Base-by-base conservation (phyloP, 768 basidiomycete genomes). In the Boletus edulis region DNA sequence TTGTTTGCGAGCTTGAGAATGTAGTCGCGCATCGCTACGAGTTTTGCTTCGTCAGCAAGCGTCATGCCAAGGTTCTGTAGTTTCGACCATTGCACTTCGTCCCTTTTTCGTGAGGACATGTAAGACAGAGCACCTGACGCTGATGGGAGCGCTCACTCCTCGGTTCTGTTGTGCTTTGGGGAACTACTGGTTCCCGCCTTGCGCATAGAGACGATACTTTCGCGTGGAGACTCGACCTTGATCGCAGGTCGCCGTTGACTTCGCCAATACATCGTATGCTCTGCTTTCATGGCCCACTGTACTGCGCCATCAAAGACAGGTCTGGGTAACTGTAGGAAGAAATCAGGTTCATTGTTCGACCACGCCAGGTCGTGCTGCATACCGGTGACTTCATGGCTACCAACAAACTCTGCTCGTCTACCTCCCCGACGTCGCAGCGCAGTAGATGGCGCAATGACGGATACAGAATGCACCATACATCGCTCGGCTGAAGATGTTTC, bases 391-490 rank as follows among this genome's bases (percentile, higher is more conserved):
- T 87, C 71, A 96, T 77, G 2, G 86, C 83, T 29, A 80, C 76
- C 29, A 98, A 71, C n/a, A 99, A 64, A 43, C 82, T 85, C 48
- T 79, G 78, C 55, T 91, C 91, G 46, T 89, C 82, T 45, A 98
- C 81, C 8, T 78, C 78, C 3, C 78, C 79, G 20, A 98, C 76
- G 61, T 98, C 97, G 3, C 86, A 91, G 54, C 87, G 87, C 38
- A 98, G 75, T 55, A 94, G 85, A 62, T 94, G 88, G 44, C 91
- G 81, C 40, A 98, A 72, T 0, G 89, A 91, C 0, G 97, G 96
- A 62, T 98, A 98, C 10, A 99, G 71, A 40, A 98, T 96, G 64
- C 94, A 98, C 96, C 97, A 98, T 20, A 93, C 86, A 66, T 99
- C 97, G 50, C 92, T 94, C 3, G 78, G 71, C 0, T 89, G 89